phyloP scores from a whole-genome alignment of 2,329 filamentous ascomycete species.

The Fusarium subglutinans region DNA sequence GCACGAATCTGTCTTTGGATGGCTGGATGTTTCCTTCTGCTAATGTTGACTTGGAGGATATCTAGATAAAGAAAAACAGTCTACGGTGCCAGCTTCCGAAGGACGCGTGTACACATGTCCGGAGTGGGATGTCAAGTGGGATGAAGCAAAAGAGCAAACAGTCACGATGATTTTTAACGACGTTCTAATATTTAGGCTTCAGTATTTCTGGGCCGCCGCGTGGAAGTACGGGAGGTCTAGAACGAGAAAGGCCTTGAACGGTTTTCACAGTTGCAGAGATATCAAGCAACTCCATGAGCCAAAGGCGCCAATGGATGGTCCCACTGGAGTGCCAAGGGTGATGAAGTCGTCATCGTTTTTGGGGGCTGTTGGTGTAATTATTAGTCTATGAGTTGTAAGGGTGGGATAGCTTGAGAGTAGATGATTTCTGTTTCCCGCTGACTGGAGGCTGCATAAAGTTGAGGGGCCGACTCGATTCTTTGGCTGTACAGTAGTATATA shows the following conservation, averaged over 20 bases:
- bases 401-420: background rate
- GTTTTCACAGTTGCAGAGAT: background rate
- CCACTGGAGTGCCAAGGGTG: background rate
- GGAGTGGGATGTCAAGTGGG: conserved; percentile 24
- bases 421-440: background rate
- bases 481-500: background rate
- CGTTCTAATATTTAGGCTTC: conserved; percentile 3
- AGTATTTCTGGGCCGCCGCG: background rate
- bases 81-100: background rate
- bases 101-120: conserved; percentile 8
- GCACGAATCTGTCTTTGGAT: background rate
- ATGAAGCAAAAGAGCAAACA: background rate
- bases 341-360: conserved; percentile 10
- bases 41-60: background rate
- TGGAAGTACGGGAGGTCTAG: background rate
- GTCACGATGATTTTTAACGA: background rate
- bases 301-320: background rate
- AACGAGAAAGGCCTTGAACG: background rate
- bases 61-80: background rate
- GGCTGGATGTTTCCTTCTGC: background rate
- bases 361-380: background rate
- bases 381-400: background rate
- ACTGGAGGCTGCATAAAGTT: background rate
- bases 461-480: background rate
- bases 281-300: background rate